A percentile compares a stretch with the other conserved stretches of the same genome.
These are phyloP conservation scores for Talaromyces sp. DNA, from an alignment of 2,329 filamentous ascomycete species.

Conservation along the genomic window DNA sequence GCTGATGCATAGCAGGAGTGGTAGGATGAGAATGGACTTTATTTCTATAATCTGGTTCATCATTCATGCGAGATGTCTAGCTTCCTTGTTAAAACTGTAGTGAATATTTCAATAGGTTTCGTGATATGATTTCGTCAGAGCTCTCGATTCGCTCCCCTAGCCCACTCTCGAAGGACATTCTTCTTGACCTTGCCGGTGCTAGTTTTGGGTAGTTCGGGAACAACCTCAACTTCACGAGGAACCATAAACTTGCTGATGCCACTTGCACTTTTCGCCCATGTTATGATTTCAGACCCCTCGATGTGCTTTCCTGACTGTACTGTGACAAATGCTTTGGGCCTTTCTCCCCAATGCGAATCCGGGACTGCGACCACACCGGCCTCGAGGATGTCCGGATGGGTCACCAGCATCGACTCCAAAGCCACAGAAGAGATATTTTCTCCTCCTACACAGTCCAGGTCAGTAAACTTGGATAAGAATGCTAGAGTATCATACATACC, in stretches of 20 bases:
- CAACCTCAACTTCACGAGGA: slow-evolving; percentile 67
- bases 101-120: neutral
- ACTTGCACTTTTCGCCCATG: slow-evolving; percentile 79
- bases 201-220: slow-evolving; percentile 90
- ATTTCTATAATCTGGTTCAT: neutral
- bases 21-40: neutral
- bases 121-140: neutral
- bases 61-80: neutral
- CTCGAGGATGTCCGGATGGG: slow-evolving; percentile 86
- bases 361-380: slow-evolving; percentile 84
- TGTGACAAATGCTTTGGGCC: slow-evolving; percentile 92
- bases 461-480: neutral
- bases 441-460: slow-evolving; percentile 59
- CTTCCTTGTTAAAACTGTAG: neutral
- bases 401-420: slow-evolving; percentile 81
- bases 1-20: neutral
- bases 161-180: slow-evolving; percentile 87
- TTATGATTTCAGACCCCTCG: slow-evolving; percentile 67
- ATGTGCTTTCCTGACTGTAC: slow-evolving; percentile 64
- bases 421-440: slow-evolving; percentile 97
- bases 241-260: slow-evolving; percentile 90
- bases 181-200: slow-evolving; percentile 96
- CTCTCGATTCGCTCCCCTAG: slow-evolving; percentile 52
- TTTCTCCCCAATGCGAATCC: slow-evolving; percentile 90
- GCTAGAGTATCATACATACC: slow-evolving; percentile 50